Percentiles rank a stretch among this genome's conserved stretches.
phyloP scores from a whole-genome alignment of 495 filamentous ascomycete species.

The Cudoniella acicularis region DNA sequence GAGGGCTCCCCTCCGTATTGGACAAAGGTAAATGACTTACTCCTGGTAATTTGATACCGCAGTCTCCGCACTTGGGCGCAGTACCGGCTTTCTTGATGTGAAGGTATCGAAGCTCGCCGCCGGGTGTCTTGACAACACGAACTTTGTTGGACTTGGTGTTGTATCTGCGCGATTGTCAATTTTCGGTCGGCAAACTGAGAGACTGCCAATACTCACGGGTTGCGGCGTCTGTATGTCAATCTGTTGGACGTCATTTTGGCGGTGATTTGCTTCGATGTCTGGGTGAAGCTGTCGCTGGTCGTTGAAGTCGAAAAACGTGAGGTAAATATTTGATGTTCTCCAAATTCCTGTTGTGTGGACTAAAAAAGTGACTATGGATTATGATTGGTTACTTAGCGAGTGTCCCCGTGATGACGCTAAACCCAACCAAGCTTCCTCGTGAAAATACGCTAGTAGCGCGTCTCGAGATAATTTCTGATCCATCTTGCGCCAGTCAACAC shows the following conservation, averaged over 20 bases:
- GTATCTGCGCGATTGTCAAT: slow-evolving; percentile 54
- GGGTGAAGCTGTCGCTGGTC: slow-evolving; percentile 39
- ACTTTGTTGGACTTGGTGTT: slow-evolving; percentile 97
- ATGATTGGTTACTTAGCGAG: background rate
- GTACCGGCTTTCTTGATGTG: slow-evolving; percentile 99
- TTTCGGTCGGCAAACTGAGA: slow-evolving; percentile 3
- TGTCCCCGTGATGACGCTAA: background rate
- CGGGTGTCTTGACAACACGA: slow-evolving; percentile 92
- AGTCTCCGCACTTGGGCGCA: slow-evolving; percentile 98
- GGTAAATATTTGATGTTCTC: slow-evolving; percentile 9
- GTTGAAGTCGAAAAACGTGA: slow-evolving; percentile 32
- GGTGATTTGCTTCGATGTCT: slow-evolving; percentile 36
- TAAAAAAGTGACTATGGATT: background rate
- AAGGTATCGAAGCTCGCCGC: slow-evolving; percentile 88
- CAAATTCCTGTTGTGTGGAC: slow-evolving; percentile 17
- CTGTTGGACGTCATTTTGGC: slow-evolving; percentile 64
- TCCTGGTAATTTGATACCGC: slow-evolving; percentile 89
- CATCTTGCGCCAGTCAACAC: background rate
- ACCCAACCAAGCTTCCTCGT: background rate
- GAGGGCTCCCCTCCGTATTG: background rate
- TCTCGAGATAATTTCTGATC: background rate
- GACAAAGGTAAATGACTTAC: slow-evolving; percentile 55
- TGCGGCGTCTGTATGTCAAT: slow-evolving; percentile 80
- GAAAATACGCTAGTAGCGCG: background rate
- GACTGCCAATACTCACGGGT: slow-evolving; percentile 65